Evolutionary conservation across 805 yeast species (phyloP), one percentile per base, ranked within the genome.

Genomic region (Wickerhamomyces sydowiorum): DNA sequence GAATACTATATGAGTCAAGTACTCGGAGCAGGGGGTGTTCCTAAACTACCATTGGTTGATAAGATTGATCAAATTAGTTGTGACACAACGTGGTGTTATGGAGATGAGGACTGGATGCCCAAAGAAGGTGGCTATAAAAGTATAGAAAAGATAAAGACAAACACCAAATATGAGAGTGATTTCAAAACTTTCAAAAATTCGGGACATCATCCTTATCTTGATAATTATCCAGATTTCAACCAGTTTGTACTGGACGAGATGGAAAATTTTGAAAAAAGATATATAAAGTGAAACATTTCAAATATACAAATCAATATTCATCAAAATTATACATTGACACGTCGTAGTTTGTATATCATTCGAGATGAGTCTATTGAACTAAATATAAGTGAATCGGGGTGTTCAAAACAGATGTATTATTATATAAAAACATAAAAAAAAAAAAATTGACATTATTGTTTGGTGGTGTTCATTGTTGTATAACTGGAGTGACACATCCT

Each of bases 1-100:
- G 99, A 91, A 64, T 91, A 91, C 59, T 81, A 91, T 70, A 67
- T 93, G 49, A 85, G 87, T 50, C 85, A 83, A 56, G 68, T 89
- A 17, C 65, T 91, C 20, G 90, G 87, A 0, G 95, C 96, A 7
- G 99, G 98, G 3, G 98, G 96, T 0, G 77, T 78, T 38, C 95
- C 97, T 1, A 69, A 96, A 47, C 66, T 74, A 52, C 95, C 98
- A 1, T 65, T 91, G 40, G 60, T 70, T 4, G 57, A 65, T 15
- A 50, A 54, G 18, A 69, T 73, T 24, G 64, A 70, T 19, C 52
- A 60, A 13, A 60, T 82, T 9, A 64, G 72, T 5, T 78, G 86
- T 54, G 78, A 84, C 31, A 67, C 88, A 27, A 59, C 73, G 7
- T 93, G 98, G 97, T 65, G 84, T 49, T 91, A 91, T 52, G 99